Base-by-base conservation (phyloP, 495 filamentous ascomycete species). In the Lasiosphaeria ovina region DNA sequence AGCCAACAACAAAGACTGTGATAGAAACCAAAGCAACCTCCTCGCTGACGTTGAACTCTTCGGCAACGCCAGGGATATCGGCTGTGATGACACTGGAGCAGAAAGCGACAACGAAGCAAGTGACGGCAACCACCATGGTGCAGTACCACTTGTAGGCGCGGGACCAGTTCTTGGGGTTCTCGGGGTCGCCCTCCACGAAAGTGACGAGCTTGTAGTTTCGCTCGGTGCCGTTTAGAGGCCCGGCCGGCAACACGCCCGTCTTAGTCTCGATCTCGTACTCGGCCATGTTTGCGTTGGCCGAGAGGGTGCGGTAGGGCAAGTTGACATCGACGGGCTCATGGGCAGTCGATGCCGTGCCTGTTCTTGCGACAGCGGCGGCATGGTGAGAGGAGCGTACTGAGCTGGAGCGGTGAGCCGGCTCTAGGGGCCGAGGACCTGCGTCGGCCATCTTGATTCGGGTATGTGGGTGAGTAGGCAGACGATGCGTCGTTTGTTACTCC, bases 1-100 rank as follows among this genome's bases (percentile, higher is more conserved):
- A 92, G 16, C 90, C 90, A 60, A 93, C 76, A 16, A 92, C 90
- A 62, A 93, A 93, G 1, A 92, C 74, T 0, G 88, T 87, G 47
- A 93, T 83, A 44, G 76, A 79, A 1, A 93, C 71, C 12, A 91
- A 71, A 42, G 85, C 82, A 11, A 88, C 87, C 73, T 90, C 88
- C 6, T 81, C 69, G 50, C 83, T 84, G 59, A 90, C 83, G 52
- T 79, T 51, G 60, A 93, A 91, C 24, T 81, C 76, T 14, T 83
- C 63, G 31, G 78, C 69, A 1, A 89, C 83, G 6, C 84, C 84
- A 32, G 68, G 73, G 16, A 93, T 71, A 58, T 88, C 88, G 11
- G 90, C 79, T 0, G 90, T 93, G 67, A 89, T 81, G 62, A 89
- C 83, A 51, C 83, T 80, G 36, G 81, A 86, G 24, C 78, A 76